A percentile compares a stretch with the other conserved stretches of the same genome.
Conservation (phyloP, 176 grass and related monocot genomes). For the Juncus effusus region DNA sequence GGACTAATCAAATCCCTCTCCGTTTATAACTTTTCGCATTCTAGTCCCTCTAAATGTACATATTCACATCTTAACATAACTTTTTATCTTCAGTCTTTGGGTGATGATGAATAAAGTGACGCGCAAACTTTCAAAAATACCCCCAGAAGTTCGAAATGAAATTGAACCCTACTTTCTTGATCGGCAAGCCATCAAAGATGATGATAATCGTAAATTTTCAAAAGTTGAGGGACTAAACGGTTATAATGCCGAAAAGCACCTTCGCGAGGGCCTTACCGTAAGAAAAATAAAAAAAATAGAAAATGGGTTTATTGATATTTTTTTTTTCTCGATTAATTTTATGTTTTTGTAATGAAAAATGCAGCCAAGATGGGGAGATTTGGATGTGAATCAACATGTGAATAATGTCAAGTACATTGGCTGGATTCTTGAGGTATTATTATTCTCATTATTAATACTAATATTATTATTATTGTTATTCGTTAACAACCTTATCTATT, state of each 20-base stretch:
- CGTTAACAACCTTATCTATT: neutral
- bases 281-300: conserved; percentile 35
- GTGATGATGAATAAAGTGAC: conserved; percentile 98
- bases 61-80: conserved; percentile 22
- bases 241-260: conserved; percentile 49
- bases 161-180: conserved; percentile 79
- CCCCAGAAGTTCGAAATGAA: conserved; percentile 80
- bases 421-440: conserved; percentile 24
- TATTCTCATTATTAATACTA: neutral
- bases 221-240: conserved; percentile 51
- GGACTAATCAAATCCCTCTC: neutral
- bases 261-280: conserved; percentile 81
- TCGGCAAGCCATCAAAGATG: conserved; percentile 54
- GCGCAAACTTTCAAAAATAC: conserved; percentile 83
- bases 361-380: conserved; percentile 29
- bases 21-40: too few species aligned
- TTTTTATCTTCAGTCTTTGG: conserved; percentile 61
- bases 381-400: conserved; percentile 28
- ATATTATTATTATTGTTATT: conserved; percentile 1
- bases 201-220: conserved; percentile 70
- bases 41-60: neutral
- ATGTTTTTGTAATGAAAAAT: conserved; percentile 14
- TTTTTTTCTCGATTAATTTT: conserved; percentile 6
- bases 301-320: neutral
- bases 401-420: conserved; percentile 36